A percentile compares a stretch with the other conserved stretches of the same genome.
Evolutionary conservation across 2,329 filamentous ascomycete species (phyloP).

Genomic region (Cladophialophora bantiana): DNA sequence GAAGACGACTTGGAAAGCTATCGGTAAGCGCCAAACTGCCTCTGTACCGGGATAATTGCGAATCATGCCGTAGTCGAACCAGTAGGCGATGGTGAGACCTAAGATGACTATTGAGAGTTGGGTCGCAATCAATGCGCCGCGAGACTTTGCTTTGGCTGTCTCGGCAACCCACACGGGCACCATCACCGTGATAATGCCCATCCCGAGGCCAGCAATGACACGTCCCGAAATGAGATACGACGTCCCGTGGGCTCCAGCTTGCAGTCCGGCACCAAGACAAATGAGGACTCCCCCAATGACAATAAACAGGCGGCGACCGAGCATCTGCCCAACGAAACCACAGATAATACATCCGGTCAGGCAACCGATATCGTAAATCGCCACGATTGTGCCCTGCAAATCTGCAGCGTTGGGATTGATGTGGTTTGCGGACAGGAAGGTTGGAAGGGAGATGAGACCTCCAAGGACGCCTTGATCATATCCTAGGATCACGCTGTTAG

Average conservation of each 20-base stretch:
- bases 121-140: slow-evolving; percentile 33
- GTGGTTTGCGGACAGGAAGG: slow-evolving; percentile 48
- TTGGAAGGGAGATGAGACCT: slow-evolving; percentile 61
- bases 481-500: slow-evolving; percentile 16
- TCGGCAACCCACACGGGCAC: slow-evolving; percentile 34
- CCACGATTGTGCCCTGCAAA: slow-evolving; percentile 58
- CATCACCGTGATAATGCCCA: slow-evolving; percentile 33
- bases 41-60: slow-evolving; percentile 22
- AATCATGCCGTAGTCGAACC: slow-evolving; percentile 34
- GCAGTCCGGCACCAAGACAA: slow-evolving; percentile 50
- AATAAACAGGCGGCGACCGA: slow-evolving; percentile 55
- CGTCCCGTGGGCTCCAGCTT: slow-evolving; percentile 38
- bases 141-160: slow-evolving; percentile 23
- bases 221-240: slow-evolving; percentile 40
- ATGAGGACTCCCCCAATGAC: slow-evolving; percentile 65
- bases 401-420: slow-evolving; percentile 47
- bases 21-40: slow-evolving; percentile 52
- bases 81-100: slow-evolving; percentile 30
- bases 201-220: slow-evolving; percentile 33
- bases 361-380: slow-evolving; percentile 58
- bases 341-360: slow-evolving; percentile 49
- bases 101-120: slow-evolving; percentile 28
- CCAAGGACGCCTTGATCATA: slow-evolving; percentile 43
- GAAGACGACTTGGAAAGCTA: slow-evolving; percentile 57
- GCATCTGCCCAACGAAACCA: slow-evolving; percentile 46